Conservation (phyloP, 164 flowering plant genomes). For the Tinospora cordifolia region DNA sequence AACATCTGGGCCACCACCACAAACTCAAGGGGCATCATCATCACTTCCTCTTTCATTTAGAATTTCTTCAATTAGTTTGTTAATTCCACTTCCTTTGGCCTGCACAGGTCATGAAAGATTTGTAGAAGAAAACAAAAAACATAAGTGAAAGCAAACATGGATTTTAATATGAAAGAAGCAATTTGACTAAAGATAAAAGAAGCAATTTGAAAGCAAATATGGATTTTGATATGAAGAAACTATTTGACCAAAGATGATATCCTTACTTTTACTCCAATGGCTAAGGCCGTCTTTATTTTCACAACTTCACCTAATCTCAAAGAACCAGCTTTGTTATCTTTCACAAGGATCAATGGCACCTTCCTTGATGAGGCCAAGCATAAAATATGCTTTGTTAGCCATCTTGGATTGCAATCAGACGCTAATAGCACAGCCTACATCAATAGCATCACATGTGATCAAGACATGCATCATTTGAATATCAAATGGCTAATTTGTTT, state of each 20-base stretch:
- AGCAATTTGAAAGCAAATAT: not conserved
- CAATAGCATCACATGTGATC: conserved; percentile 1
- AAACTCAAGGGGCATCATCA: not conserved
- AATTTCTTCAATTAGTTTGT: conserved; percentile 36
- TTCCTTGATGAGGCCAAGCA: conserved; percentile 57
- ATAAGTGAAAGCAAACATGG: not conserved
- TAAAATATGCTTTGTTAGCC: conserved; percentile 70
- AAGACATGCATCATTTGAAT: not conserved
- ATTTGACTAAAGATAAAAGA: too few relatives aligned
- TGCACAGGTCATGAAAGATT: conserved; percentile 13
- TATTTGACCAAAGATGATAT: too few relatives aligned
- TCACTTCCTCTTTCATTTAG: conserved; percentile 17
- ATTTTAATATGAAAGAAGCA: not conserved
- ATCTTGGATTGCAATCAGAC: conserved; percentile 65
- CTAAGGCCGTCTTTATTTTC: conserved; percentile 75
- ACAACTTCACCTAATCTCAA: conserved; percentile 68
- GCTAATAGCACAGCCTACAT: conserved; percentile 64
- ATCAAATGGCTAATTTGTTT: not conserved
- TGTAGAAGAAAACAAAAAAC: not conserved
- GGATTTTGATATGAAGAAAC: not conserved
- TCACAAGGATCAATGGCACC: conserved; percentile 57
- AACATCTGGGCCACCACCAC: conserved; percentile 4
- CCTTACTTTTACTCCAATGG: conserved; percentile 69
- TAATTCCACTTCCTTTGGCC: conserved; percentile 53
- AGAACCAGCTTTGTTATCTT: conserved; percentile 57